Percentiles rank a stretch among this genome's conserved stretches.
Conservation (phyloP, 495 filamentous ascomycete species). For the Cryomyces minteri region DNA sequence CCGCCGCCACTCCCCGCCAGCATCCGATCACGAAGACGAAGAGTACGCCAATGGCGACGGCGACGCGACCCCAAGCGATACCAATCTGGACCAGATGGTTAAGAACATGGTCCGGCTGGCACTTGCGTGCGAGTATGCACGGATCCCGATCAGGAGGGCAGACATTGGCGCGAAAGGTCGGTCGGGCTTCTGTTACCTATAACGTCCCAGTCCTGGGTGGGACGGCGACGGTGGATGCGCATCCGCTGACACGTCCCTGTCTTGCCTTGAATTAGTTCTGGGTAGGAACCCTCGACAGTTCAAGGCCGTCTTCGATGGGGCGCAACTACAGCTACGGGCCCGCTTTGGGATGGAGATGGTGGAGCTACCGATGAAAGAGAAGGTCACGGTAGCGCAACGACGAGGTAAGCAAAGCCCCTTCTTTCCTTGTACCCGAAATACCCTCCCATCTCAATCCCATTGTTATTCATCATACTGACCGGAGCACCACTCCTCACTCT, state of each 20-base stretch:
- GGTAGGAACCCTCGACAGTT: slow-evolving; percentile 17
- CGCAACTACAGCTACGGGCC: slow-evolving; percentile 28
- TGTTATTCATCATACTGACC: not conserved
- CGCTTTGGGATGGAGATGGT: slow-evolving; percentile 76
- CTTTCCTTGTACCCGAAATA: slow-evolving; percentile 1
- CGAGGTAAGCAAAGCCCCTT: slow-evolving; percentile 34
- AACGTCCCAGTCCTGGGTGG: no score
- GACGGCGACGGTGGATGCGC: no score
- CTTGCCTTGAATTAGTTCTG: slow-evolving; percentile 17
- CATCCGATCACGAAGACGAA: slow-evolving; percentile 9
- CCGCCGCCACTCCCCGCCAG: slow-evolving; percentile 4
- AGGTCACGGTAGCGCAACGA: slow-evolving; percentile 53
- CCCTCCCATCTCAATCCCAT: not conserved
- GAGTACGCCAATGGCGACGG: slow-evolving; percentile 14
- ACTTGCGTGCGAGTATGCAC: slow-evolving; percentile 71
- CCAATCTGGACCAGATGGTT: slow-evolving; percentile 44
- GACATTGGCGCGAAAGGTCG: slow-evolving; percentile 62
- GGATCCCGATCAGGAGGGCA: slow-evolving; percentile 52
- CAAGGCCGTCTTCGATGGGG: slow-evolving; percentile 21
- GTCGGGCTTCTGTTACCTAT: not conserved
- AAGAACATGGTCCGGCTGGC: slow-evolving; percentile 89
- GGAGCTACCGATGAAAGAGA: slow-evolving; percentile 66
- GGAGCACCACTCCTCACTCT: not conserved
- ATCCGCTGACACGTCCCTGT: not conserved
- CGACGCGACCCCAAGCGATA: slow-evolving; percentile 15